Percentiles rank a stretch among this genome's conserved stretches.
These are phyloP conservation scores for Beauveria sp. DNA, from an alignment of 2,329 filamentous ascomycete species.

Conservation along the genomic window DNA sequence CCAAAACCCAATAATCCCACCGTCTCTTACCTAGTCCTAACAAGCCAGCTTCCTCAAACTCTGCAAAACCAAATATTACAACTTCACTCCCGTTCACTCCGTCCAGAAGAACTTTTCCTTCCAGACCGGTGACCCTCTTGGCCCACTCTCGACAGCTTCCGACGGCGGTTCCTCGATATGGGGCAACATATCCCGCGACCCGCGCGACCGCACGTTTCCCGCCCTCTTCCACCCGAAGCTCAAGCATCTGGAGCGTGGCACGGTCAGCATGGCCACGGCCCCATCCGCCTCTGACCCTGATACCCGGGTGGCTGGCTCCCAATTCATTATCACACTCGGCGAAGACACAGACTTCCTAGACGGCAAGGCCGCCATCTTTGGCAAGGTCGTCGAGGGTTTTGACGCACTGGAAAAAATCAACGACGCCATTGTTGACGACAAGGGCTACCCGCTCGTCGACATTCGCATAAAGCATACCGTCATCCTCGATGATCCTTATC, in stretches of 20 bases:
- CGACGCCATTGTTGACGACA: constrained; percentile 75
- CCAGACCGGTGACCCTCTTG: constrained; percentile 90
- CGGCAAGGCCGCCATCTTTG: constrained; percentile 90
- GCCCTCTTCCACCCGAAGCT: constrained; percentile 81
- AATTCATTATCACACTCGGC: constrained; percentile 88
- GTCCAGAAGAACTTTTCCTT: constrained; percentile 95
- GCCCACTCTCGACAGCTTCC: constrained; percentile 73
- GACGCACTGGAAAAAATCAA: constrained; percentile 93
- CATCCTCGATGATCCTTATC: constrained; percentile 84
- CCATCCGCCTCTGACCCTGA: constrained; percentile 70
- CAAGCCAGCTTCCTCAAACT: constrained; percentile 78
- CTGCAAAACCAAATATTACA: constrained; percentile 99
- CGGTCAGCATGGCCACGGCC: constrained; percentile 95
- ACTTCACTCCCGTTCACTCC: constrained; percentile 86
- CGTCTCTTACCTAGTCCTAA: constrained; percentile 25
- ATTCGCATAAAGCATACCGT: constrained; percentile 92
- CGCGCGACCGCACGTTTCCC: constrained; percentile 67
- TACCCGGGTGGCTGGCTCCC: constrained; percentile 73
- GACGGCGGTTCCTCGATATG: constrained; percentile 93
- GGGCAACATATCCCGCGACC: constrained; percentile 63
- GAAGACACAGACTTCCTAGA: constrained; percentile 87
- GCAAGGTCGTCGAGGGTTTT: constrained; percentile 91
- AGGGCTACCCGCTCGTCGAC: constrained; percentile 82
- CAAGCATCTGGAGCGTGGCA: constrained; percentile 82
- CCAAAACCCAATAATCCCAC: not conserved